These are phyloP conservation scores for Avena eriantha DNA, from an alignment of 176 grass and related monocot genomes.

Conservation along the genomic window DNA sequence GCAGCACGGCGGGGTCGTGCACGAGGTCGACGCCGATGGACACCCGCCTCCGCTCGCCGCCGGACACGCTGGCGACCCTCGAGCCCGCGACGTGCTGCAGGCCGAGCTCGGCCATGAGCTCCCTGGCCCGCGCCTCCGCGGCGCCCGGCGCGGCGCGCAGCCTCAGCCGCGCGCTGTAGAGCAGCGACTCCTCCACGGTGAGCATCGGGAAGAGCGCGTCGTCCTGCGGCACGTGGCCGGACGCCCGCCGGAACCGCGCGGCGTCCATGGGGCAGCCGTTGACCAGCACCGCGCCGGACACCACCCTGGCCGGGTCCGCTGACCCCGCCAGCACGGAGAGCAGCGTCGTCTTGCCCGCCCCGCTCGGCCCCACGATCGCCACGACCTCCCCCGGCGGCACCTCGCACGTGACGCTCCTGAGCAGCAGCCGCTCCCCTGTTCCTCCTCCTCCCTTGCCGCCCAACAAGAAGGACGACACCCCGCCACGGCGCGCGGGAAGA, in stretches of 20 bases:
- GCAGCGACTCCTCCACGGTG: slow-evolving; percentile 89
- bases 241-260: slow-evolving; percentile 70
- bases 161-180: slow-evolving; percentile 79
- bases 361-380: slow-evolving; percentile 87
- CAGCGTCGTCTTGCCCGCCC: slow-evolving; percentile 89
- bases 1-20: slow-evolving; percentile 81
- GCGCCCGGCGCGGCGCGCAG: slow-evolving; percentile 38
- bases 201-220: slow-evolving; percentile 92
- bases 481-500: slow-evolving; percentile 38
- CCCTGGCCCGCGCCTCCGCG: slow-evolving; percentile 41
- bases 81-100: slow-evolving; percentile 64
- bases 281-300: slow-evolving; percentile 64
- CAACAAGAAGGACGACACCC: neutral
- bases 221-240: slow-evolving; percentile 88
- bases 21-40: slow-evolving; percentile 89
- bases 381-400: slow-evolving; percentile 66
- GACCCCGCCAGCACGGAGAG: slow-evolving; percentile 81
- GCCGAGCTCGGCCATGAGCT: slow-evolving; percentile 74
- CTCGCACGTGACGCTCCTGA: slow-evolving; percentile 76
- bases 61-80: slow-evolving; percentile 63
- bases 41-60: slow-evolving; percentile 77
- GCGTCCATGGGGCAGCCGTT: slow-evolving; percentile 72
- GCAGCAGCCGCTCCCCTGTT: slow-evolving; percentile 30
- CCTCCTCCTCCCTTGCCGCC: neutral
- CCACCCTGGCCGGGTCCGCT: slow-evolving; percentile 54